These are phyloP conservation scores for Yarrowia sp. DNA, from an alignment of 805 yeast species.

Conservation along the genomic window DNA sequence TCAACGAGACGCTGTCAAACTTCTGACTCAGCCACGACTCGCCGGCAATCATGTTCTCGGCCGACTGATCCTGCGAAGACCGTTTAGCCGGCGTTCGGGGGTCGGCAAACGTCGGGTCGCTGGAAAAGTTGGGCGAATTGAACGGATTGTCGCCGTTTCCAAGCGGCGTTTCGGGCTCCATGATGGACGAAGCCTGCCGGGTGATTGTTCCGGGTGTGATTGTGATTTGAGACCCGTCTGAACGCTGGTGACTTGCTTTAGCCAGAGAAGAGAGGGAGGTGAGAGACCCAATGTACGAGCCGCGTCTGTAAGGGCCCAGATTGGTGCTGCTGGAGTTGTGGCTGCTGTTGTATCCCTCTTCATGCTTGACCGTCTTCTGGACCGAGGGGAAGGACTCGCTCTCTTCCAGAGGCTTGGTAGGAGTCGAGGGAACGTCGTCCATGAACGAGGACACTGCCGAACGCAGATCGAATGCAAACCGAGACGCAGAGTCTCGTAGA, in stretches of 20 bases:
- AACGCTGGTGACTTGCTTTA: slow-evolving; percentile 28
- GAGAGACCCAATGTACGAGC: slow-evolving; percentile 20
- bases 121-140: slow-evolving; percentile 31
- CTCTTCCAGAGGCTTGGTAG: slow-evolving; percentile 26
- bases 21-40: slow-evolving; percentile 53
- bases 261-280: slow-evolving; percentile 23
- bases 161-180: slow-evolving; percentile 27
- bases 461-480: slow-evolving; percentile 35
- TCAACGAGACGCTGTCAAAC: slow-evolving; percentile 69
- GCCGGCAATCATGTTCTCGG: slow-evolving; percentile 37
- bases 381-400: slow-evolving; percentile 13
- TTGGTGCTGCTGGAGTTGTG: not conserved
- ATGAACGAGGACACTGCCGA: slow-evolving; percentile 26
- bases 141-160: slow-evolving; percentile 26
- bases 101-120: slow-evolving; percentile 19
- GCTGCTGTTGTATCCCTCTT: not conserved
- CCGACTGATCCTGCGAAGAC: slow-evolving; percentile 25
- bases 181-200: slow-evolving; percentile 14
- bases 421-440: slow-evolving; percentile 37
- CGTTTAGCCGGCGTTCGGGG: slow-evolving; percentile 38
- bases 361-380: not conserved
- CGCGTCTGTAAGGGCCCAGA: slow-evolving; percentile 8
- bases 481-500: slow-evolving; percentile 19
- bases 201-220: slow-evolving; percentile 23
- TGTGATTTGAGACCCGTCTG: slow-evolving; percentile 35